phyloP scores from a whole-genome alignment of 169 alveolate species.

The Besnoitia besnoiti region DNA sequence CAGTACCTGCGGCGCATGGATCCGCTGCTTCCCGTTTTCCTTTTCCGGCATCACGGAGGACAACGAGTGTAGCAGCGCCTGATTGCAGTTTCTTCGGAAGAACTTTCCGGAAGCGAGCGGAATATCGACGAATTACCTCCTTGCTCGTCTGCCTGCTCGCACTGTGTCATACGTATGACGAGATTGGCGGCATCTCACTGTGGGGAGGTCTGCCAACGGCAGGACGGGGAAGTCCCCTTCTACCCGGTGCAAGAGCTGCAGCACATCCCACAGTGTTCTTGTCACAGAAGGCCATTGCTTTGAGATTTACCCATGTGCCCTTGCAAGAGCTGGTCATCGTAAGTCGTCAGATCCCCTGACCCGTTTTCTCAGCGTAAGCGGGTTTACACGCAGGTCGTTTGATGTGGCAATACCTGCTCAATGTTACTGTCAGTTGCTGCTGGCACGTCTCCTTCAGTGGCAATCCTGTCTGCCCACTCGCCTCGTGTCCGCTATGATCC shows the following conservation, averaged over 20 bases:
- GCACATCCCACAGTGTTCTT: neutral
- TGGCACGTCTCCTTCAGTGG: no score
- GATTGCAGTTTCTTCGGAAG: no score
- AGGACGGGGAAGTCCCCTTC: neutral
- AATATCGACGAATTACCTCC: neutral
- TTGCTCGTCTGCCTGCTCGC: neutral
- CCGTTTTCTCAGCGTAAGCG: no score
- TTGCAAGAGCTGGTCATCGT: constrained; percentile 2
- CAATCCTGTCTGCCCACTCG: no score
- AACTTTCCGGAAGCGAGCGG: neutral
- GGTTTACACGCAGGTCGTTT: no score
- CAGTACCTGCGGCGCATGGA: no score
- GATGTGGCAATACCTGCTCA: no score
- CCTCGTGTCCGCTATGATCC: no score
- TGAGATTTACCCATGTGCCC: neutral
- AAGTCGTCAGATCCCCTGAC: neutral
- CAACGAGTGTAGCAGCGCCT: neutral
- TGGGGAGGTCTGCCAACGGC: neutral
- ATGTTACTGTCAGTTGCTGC: no score
- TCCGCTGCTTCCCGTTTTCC: no score
- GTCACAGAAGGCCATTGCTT: neutral
- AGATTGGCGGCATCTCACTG: neutral
- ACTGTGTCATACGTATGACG: neutral
- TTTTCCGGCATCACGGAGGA: neutral
- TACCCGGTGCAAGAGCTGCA: neutral